Base-by-base conservation (phyloP, 352 stramenopile genomes). In the Globisporangium nunn region DNA sequence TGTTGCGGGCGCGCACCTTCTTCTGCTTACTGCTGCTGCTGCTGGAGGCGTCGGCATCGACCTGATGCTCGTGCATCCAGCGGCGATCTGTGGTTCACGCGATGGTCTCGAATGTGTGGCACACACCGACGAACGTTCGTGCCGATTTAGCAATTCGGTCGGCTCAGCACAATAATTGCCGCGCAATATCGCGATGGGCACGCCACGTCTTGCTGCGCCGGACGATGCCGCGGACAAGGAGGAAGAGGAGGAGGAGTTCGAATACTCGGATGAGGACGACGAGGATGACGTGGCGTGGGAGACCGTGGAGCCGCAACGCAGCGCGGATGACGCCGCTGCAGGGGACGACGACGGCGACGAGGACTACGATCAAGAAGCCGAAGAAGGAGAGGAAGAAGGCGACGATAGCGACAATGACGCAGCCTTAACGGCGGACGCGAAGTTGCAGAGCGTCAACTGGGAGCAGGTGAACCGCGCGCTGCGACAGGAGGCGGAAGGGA, bases 281-380 rank as follows among this genome's bases (percentile, higher is more conserved):
- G 74, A 87, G 4, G 71, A 78, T n/a, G 72, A 75, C 2, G 64
- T 88, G 33, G 76, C 85, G 53, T 88, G 80, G 79, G 78, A 93
- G 50, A 74, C 81, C 43, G 78, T 84, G 45, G n/a, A 23, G 15
- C 4, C 14, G 4, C 1, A 14, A 10, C 17, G 33, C 10, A 50
- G 29, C 8, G 28, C 28, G 6, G 35, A 3, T 14, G 37, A 14
- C 29, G 54, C 57, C n/a, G 47, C 45, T 3, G 37, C 23, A 1
- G 23, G 23, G 23, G 68, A 75, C 43, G 44, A 73, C 15, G 18
- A 54, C 6, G 17, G 46, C 41, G 29, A 70, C 4, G 40, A 61
- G 11, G 58, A 64, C 18, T 17, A 40, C 49, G 58, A 67, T n/a
- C 44, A 29, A 30, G 7, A 17, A 5, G 44, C 30, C 3, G 40